These are phyloP conservation scores for Mucor sp. DNA, from an alignment of 371 early-diverging fungal species.

Conservation along the genomic window DNA sequence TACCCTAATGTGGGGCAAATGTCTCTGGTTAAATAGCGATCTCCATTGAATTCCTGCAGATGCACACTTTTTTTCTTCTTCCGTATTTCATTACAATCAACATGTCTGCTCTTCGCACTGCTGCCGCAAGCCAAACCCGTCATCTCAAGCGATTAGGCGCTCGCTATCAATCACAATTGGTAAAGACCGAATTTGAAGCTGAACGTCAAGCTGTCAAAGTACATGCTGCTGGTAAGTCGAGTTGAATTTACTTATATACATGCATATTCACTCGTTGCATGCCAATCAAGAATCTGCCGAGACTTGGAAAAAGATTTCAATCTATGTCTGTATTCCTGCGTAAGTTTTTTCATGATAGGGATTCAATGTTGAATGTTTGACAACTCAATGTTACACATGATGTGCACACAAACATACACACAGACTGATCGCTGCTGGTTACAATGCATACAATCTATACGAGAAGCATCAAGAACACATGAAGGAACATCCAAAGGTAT, in stretches of 20 bases:
- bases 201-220: slow-evolving; percentile 44
- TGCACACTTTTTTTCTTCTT: neutral
- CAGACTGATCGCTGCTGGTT: slow-evolving; percentile 38
- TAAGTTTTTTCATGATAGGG: slow-evolving; percentile 20
- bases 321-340: slow-evolving; percentile 48
- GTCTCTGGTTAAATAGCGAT: neutral
- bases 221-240: slow-evolving; percentile 40
- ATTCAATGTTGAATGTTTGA: neutral
- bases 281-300: slow-evolving; percentile 35
- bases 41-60: neutral
- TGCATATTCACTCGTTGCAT: neutral
- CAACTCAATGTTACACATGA: neutral
- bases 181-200: slow-evolving; percentile 22
- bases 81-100: neutral
- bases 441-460: slow-evolving; percentile 47
- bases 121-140: neutral
- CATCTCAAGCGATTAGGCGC: slow-evolving; percentile 37
- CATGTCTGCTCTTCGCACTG: neutral
- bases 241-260: neutral
- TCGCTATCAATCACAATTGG: slow-evolving; percentile 32
- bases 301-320: slow-evolving; percentile 49
- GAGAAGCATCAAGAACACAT: slow-evolving; percentile 31
- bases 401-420: slow-evolving; percentile 8
- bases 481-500: slow-evolving; percentile 38
- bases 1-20: neutral